A percentile compares a stretch with the other conserved stretches of the same genome.
These are phyloP conservation scores for Quillaja saponaria DNA, from an alignment of 306 rosid genomes.

Conservation along the genomic window DNA sequence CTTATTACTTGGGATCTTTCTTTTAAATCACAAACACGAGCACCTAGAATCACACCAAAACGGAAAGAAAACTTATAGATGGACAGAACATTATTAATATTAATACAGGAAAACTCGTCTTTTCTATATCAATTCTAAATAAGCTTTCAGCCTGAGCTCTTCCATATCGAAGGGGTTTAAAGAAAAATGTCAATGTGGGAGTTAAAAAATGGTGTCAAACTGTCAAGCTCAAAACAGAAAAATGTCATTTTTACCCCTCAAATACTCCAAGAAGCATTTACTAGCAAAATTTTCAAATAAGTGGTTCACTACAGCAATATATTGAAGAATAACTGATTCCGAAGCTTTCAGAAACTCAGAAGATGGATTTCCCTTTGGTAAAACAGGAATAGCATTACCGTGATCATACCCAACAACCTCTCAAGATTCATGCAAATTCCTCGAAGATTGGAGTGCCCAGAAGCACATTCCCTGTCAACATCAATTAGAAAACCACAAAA, in stretches of 20 bases:
- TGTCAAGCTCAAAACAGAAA: not conserved
- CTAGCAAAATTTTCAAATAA: not conserved
- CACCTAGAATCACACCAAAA: conserved; percentile 32
- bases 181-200: too few relatives aligned
- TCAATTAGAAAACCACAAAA: conserved; percentile 9
- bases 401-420: conserved; percentile 3
- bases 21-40: conserved; percentile 26
- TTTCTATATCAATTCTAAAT: too few relatives aligned
- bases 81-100: too few relatives aligned
- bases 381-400: conserved; percentile 23
- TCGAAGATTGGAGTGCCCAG: conserved; percentile 24
- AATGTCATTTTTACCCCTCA: not conserved
- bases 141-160: not conserved
- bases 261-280: conserved; percentile 1
- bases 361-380: conserved; percentile 21
- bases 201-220: too few relatives aligned
- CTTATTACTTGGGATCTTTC: not conserved
- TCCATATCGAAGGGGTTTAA: not conserved
- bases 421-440: conserved; percentile 11
- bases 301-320: conserved; percentile 18
- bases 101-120: too few relatives aligned
- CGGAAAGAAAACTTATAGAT: too few relatives aligned
- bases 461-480: conserved; percentile 16
- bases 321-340: not conserved
- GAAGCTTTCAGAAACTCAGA: conserved; percentile 21